A percentile compares a stretch with the other conserved stretches of the same genome.
Conservation (phyloP, 2,329 filamentous ascomycete species). For the Fusarium sp. region DNA sequence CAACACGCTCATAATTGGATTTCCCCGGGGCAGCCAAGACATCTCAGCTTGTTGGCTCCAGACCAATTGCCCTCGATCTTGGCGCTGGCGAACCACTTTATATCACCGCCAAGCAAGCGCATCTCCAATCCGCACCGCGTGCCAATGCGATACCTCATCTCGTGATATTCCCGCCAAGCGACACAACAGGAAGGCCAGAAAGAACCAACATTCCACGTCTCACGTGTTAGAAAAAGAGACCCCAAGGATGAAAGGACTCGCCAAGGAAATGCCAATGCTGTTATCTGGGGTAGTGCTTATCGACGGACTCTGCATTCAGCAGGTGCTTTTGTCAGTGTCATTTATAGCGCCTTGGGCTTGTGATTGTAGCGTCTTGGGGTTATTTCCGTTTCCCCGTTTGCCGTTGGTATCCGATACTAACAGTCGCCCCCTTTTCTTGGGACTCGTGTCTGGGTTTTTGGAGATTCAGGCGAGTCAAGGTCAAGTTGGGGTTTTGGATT, state of each 20-base stretch:
- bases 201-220: not conserved
- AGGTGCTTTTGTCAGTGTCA: not conserved
- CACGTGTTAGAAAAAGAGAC: not conserved
- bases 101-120: slow-evolving; percentile 25
- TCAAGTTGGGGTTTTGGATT: not conserved
- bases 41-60: not conserved
- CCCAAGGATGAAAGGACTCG: not conserved
- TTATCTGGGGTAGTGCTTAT: slow-evolving; percentile 9
- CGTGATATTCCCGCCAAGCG: slow-evolving; percentile 30
- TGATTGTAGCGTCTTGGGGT: not conserved
- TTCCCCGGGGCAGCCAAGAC: slow-evolving; percentile 15
- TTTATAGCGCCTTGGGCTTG: not conserved
- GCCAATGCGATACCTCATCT: slow-evolving; percentile 25
- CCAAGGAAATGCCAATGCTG: slow-evolving; percentile 1
- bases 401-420: not conserved
- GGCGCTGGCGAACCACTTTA: slow-evolving; percentile 18
- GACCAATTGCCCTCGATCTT: slow-evolving; percentile 18
- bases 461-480: not conserved
- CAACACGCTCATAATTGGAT: not conserved
- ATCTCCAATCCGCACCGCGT: slow-evolving; percentile 14
- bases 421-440: not conserved
- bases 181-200: slow-evolving; percentile 23
- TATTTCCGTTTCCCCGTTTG: not conserved
- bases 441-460: not conserved
- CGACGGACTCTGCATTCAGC: not conserved